Evolutionary conservation across 1,284 basidiomycete species (phyloP), one percentile per base, ranked within the genome.

Genomic region (Boletus holoroseus): DNA sequence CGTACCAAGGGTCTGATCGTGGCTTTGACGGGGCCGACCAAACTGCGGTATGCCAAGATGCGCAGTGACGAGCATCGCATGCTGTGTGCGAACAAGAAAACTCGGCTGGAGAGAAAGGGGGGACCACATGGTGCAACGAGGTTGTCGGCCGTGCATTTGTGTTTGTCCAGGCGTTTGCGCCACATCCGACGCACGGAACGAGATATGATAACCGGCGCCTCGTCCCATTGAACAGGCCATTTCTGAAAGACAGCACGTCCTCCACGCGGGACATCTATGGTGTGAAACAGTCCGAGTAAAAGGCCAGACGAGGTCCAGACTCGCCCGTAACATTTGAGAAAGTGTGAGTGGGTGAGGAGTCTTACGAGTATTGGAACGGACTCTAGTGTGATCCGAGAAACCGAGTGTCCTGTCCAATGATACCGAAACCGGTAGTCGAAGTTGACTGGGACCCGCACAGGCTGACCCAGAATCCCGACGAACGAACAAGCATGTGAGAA

Each of bases 151-250:
- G 34, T n/a, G 4, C 34, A 16, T 16, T 9, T 18, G 16, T 35
- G 9, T 35, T 35, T n/a, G n/a, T 7, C 8, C 3, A 42, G 27
- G 30, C 8, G 3, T 34, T 4, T 40, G 57, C 60, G 60, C 58
- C 62, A 61, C 60, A 62, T 43, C 47, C 32, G 50, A 58, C 27
- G 32, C 27, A 49, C 41, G 47, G 31, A 34, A 28, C 6, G 27
- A 35, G 41, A 55, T 9, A 31, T 12, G 9, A 28, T 27, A 53
- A 26, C 26, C 40, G n/a, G 32, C 5, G 3, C 30, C 13, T 45
- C 16, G 31, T 38, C 53, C 32, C 20, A 37, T 32, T 31, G 32
- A 31, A 34, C 13, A 35, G 30, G 18, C 16, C 7, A 3, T 5
- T 39, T 42, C 24, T 26, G 16, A 26, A 7, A 15, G 36, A 22